Evolutionary conservation across 129 eudicot species (phyloP).

Genomic region (Flaveria linearis): DNA sequence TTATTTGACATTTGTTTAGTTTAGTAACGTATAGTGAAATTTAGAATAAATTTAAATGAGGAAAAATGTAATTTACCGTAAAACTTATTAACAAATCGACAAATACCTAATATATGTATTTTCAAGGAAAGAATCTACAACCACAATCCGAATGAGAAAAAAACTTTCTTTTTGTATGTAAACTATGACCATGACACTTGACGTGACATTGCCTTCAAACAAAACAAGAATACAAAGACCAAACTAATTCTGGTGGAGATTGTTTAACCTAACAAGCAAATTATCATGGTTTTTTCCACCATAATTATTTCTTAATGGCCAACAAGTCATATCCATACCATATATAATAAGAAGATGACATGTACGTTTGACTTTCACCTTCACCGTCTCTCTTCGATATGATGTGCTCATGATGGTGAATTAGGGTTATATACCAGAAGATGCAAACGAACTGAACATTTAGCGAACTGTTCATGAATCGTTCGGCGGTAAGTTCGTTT

Average conservation of each 20-base stretch:
- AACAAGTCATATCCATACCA: conserved; percentile 25
- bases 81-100: no score
- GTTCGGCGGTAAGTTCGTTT: no score
- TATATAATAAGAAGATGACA: conserved; percentile 3
- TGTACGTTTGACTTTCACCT: conserved; percentile 25
- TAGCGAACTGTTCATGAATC: no score
- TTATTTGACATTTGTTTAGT: no score
- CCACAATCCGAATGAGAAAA: background rate
- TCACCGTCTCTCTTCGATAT: background rate
- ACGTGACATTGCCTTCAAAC: conserved; percentile 30
- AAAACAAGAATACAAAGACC: background rate
- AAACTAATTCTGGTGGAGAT: conserved; percentile 32
- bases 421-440: no score
- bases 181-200: conserved; percentile 4
- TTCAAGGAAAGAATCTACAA: no score
- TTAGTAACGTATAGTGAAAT: no score
- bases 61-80: no score
- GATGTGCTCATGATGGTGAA: background rate
- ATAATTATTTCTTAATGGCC: conserved; percentile 28
- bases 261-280: conserved; percentile 32
- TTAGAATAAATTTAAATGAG: no score
- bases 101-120: no score
- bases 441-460: no score
- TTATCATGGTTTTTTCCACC: conserved; percentile 33
- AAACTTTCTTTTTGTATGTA: background rate